Base-by-base conservation (phyloP, 768 basidiomycete species). In the Floccularia luteovirens region DNA sequence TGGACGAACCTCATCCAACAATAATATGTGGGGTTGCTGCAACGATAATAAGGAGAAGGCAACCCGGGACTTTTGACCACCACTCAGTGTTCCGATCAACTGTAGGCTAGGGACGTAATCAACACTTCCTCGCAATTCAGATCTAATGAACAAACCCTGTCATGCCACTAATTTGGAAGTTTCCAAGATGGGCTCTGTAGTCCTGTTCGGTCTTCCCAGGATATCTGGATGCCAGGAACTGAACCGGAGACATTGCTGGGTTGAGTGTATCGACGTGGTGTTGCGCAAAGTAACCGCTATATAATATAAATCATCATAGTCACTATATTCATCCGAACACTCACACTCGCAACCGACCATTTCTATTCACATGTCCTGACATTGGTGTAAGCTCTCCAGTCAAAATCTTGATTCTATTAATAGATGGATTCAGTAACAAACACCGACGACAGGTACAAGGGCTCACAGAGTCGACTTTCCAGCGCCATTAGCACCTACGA, bases 91-190 rank as follows among this genome's bases (percentile, higher is more conserved):
- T 17, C 82, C 90, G 48, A 98, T 98, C 44, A 75, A 64, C 54
- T 97, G 94, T 49, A 98, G 59, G 23, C 83, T 86, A 37, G 5
- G 19, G 8, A 1, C 20, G 13, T 42, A 21, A 39, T 22, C 21
- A 20, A 47, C 35, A 39, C 31, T 13, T 33, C 44, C 25, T 16
- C n/a, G 24, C 28, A 33, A 24, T 17, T 35, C 17, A 19, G 8
- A 17, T 11, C 19, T 12, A 12, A 17, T 19, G 3, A 19, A 53
- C 67, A 25, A 37, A 85, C 87, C 89, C 87, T 1, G 92, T 94
- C 79, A 94, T 82, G 31, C 92, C 91, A 44, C 89, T 96, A 52
- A 97, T 94, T 51, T 96, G 93, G 67, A 98, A 96, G 43, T 93
- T 91, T 4, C 94, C 96, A 10, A 99, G 71, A 63, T 98, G 96